Conservation (phyloP, 768 basidiomycete species). For the Myochromella boudieri region DNA sequence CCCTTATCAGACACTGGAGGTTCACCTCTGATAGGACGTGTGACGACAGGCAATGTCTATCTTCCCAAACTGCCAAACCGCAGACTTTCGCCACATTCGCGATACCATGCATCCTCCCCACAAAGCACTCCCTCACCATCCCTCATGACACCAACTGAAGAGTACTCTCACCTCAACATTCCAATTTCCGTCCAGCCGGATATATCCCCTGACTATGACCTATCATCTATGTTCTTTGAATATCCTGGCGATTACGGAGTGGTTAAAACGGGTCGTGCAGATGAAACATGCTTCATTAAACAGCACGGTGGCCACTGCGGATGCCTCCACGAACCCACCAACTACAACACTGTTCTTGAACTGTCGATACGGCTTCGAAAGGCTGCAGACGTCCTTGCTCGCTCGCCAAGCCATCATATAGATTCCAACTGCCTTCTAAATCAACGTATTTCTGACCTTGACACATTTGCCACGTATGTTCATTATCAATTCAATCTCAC, state of each 20-base stretch:
- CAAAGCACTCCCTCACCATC: conserved; percentile 37
- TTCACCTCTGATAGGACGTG: conserved; percentile 10
- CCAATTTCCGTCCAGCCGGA: conserved; percentile 24
- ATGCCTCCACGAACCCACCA: conserved; percentile 53
- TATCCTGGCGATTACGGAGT: conserved; percentile 28
- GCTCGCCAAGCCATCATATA: conserved; percentile 40
- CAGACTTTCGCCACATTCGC: conserved; percentile 27
- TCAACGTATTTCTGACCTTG: conserved; percentile 51
- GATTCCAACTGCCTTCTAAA: conserved; percentile 36
- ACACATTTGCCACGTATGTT: conserved; percentile 52
- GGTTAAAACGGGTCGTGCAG: conserved; percentile 14
- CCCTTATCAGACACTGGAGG: conserved; percentile 30
- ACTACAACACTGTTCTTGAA: conserved; percentile 61
- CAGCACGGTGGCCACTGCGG: conserved; percentile 45
- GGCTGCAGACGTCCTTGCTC: conserved; percentile 53
- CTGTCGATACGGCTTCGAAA: conserved; percentile 63
- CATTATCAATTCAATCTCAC: neutral
- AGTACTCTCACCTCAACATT: conserved; percentile 33
- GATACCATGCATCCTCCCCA: conserved; percentile 28
- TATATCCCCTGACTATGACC: conserved; percentile 37
- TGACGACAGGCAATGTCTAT: conserved; percentile 19
- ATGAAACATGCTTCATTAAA: conserved; percentile 29
- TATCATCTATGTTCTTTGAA: conserved; percentile 40
- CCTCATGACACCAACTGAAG: conserved; percentile 48
- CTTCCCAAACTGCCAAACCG: conserved; percentile 20